Conservation (phyloP, 176 grass and related monocot genomes). For the Aegilops bicornis region DNA sequence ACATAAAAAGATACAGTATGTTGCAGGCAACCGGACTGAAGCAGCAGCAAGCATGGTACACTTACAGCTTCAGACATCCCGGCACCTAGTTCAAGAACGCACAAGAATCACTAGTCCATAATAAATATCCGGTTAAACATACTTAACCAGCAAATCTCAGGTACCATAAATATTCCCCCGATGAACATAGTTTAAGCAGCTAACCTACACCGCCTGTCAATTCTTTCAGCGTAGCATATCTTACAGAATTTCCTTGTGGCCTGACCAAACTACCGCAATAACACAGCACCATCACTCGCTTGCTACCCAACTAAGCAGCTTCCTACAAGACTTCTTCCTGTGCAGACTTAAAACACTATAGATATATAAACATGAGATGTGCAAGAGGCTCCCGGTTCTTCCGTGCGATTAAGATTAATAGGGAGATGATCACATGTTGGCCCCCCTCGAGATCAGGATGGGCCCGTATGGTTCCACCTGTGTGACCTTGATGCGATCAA, state of each 20-base stretch:
- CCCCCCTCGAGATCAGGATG: slow-evolving; percentile 72
- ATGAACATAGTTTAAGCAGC: background rate
- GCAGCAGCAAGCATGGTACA: too few relatives aligned
- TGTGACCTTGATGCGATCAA: slow-evolving; percentile 59
- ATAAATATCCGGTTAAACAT: background rate
- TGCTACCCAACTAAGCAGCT: too few relatives aligned
- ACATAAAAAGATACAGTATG: background rate
- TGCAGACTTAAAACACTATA: background rate
- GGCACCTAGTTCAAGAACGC: background rate
- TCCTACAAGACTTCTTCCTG: slow-evolving; percentile 19
- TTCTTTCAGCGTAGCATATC: background rate
- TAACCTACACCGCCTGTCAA: background rate
- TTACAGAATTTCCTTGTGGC: background rate
- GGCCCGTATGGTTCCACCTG: slow-evolving; percentile 62
- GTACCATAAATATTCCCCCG: background rate
- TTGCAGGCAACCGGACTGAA: background rate
- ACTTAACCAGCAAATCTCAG: background rate
- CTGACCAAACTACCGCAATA: background rate
- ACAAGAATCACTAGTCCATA: background rate
- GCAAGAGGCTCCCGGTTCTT: background rate
- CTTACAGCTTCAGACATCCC: too few relatives aligned
- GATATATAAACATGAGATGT: slow-evolving; percentile 22
- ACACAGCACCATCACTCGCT: background rate
- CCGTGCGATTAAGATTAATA: background rate
- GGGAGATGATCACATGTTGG: slow-evolving; percentile 58